Evolutionary conservation across 345 rosid genomes (phyloP), one percentile per base, ranked within the genome.

Genomic region (Lepidium sativum): DNA sequence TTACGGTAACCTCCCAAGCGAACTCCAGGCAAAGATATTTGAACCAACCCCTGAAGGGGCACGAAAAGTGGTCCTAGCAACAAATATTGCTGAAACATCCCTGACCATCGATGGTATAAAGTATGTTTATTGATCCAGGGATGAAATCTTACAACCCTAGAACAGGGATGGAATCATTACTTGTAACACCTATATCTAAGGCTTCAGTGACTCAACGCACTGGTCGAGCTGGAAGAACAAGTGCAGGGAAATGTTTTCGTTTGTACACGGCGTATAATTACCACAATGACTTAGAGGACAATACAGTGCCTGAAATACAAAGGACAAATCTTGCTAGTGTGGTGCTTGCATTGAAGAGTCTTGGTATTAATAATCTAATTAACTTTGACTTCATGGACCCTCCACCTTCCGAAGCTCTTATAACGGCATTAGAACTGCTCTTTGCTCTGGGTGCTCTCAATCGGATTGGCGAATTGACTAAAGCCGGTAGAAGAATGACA

Each of bases 301-400:
- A 85, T 50, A 82, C 95, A 0, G 68, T 86, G 21, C 92, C 95
- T 13, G 95, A 89, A 77, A 85, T 90, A 73, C 92, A 90, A 48
- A 77, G 95, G 45, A 90, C 95, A 20, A 87, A 90, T 71, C 86
- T 90, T 52, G 95, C 97, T 50, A 85, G 79, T 72, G 97, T 90
- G 73, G 97, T 87, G 32, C 89, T 90, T 45, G 54, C 81, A 54
- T 82, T 90, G 60, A 90, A 90, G 82, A 90, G 97, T 78, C 95
- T 90, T 68, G 97, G 92, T 27, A 87, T 90, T 70, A 80, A 84
- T 54, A 88, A 90, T 76, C 70, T 90, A 34, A 7, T 90, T 14
- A 77, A 84, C 79, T 90, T 87, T 80, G 97, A 90, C 72, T 90
- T 90, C 55, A 90, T 90, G 92, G 97, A 87, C 37, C 96, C 91